Evolutionary conservation across 1,284 basidiomycete species (phyloP), one percentile per base, ranked within the genome.

Genomic region (Cryptococcus sp.): DNA sequence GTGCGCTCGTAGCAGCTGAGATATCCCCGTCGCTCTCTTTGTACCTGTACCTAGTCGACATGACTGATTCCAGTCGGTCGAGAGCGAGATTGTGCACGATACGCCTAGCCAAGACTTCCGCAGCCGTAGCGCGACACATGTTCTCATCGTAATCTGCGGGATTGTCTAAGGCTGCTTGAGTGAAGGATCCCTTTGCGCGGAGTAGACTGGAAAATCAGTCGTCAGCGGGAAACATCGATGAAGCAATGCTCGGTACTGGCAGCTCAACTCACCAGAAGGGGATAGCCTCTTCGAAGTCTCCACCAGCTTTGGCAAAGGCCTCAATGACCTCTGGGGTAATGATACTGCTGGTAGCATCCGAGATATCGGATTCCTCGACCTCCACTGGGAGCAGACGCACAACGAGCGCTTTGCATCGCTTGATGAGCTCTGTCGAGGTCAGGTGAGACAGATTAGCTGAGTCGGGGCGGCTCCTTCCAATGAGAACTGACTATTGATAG

Each of bases 121-220:
- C 95, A 3, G 93, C 89, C 35, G 84, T 83, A 47, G 88, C 91
- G 87, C 93, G 84, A 63, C 87, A 86, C 41, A 84, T 71, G 67
- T 92, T 92, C 80, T 96, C 93, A 57, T 87, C 91, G 70, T 88
- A 90, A 72, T 95, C 90, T 8, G 91, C 88, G 3, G 80, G 76
- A 57, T 77, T 76, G 38, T 60, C 46, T 42, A 69, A 65, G 11
- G 74, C 74, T 49, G 77, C 80, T 51, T 82, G 84, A 74, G 89
- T 83, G 66, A 94, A 94, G 56, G 88, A 85, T 20, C 86, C 85
- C 55, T 87, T 83, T 0, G 91, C 90, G 47, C 88, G 84, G n/a
- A 94, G 81, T 5, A 94, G 84, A 67, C 87, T 89, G 67, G 7
- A 88, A 20, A 91, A 88, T 89, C 15, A 53, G 22, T 20, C 61